Conservation (phyloP, 768 basidiomycete species). For the Infundibulicybe gibba region DNA sequence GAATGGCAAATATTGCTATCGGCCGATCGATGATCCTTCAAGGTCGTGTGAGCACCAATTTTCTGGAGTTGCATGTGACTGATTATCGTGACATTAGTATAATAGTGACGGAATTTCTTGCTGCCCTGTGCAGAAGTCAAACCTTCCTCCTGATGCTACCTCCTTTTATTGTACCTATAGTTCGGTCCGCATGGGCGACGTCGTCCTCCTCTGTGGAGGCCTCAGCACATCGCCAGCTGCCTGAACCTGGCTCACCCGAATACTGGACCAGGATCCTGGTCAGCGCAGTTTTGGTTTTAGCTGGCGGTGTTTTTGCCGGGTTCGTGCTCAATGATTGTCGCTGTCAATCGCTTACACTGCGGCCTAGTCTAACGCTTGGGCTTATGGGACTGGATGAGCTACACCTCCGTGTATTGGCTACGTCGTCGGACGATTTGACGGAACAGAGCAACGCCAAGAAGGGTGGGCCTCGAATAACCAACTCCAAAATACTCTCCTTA, state of each 20-base stretch:
- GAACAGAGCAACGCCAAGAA: slow-evolving; percentile 71
- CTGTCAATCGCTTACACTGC: neutral
- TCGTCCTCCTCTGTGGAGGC: slow-evolving; percentile 1
- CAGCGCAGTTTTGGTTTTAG: slow-evolving; percentile 67
- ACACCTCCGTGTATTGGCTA: slow-evolving; percentile 80
- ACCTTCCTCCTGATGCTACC: too few relatives aligned
- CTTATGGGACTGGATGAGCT: slow-evolving; percentile 94
- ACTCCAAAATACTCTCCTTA: neutral
- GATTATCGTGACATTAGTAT: too few relatives aligned
- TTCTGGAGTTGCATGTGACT: too few relatives aligned
- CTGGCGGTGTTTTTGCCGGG: slow-evolving; percentile 94
- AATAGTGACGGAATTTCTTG: too few relatives aligned
- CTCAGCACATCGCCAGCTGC: slow-evolving; percentile 7
- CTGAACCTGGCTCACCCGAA: slow-evolving; percentile 47
- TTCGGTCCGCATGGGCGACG: slow-evolving; percentile 5
- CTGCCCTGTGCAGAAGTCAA: too few relatives aligned
- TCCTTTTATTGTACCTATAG: neutral
- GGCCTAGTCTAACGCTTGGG: slow-evolving; percentile 64
- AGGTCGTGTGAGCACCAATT: too few relatives aligned
- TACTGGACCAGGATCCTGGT: slow-evolving; percentile 76
- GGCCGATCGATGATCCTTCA: too few relatives aligned
- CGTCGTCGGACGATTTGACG: slow-evolving; percentile 69
- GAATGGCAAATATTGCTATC: too few relatives aligned
- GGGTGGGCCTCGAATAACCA: slow-evolving; percentile 34
- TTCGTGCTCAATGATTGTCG: slow-evolving; percentile 24